Evolutionary conservation across 805 yeast species (phyloP), one percentile per base, ranked within the genome.

Genomic region (Candida suzukii): DNA sequence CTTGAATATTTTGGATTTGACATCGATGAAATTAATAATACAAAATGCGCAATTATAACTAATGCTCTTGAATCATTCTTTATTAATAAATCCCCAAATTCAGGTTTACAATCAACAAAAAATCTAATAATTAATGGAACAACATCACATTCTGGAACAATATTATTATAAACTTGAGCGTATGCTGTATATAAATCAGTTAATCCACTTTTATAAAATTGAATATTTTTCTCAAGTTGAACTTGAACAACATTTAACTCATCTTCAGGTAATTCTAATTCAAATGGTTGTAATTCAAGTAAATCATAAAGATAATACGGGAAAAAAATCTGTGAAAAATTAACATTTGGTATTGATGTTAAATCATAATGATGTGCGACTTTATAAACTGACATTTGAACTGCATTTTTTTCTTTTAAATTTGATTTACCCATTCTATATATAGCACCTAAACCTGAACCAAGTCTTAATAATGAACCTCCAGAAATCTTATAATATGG

Each of bases 61-160:
- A 53, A 29, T 4, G 51, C 41, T 22, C 56, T 41, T 27, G 54
- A 50, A 35, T 52, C 56, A 21, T 46, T 43, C 8, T 38, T 35
- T 14, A 39, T 43, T 8, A 48, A 42, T n/a, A 49, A 38, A 24
- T 43, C 40, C 12, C 40, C 37, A 26, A 41, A 41, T n/a, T 38
- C 29, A 26, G 35, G 26, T 20, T 30, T 29, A 18, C 42, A 22
- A 22, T 44, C 51, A 14, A 43, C 38, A 35, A 47, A 32, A 41
- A 46, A 45, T 36, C 56, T 41, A 8, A 42, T 34, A 12, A 50
- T 35, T 14, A 52, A 41, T 4, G 44, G 36, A 16, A 47, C 33
- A 8, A 48, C 34, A 29, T 52, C 56, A 11, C 28, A 17, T 32
- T 50, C 53, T 9, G 46, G 40, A 11, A 21, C 20, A 8, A 19